Evolutionary conservation across 495 filamentous ascomycete genomes (phyloP).

Genomic region (Darksidea phi): DNA sequence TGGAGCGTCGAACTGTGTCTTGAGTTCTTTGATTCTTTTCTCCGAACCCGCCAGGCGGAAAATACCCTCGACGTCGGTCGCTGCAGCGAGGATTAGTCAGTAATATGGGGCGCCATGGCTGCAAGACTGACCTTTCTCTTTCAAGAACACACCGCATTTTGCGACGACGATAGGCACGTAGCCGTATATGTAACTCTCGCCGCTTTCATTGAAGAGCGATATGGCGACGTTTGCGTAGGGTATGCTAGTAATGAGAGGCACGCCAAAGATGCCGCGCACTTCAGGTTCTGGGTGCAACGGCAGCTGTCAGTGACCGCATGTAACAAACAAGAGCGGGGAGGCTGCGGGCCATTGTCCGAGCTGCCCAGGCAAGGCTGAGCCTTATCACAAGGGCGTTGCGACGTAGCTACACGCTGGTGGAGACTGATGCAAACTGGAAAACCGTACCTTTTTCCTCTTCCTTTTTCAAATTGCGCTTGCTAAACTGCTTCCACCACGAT

Average conservation of each 20-base stretch:
- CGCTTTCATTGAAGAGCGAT: slow-evolving; percentile 84
- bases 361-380: slow-evolving; percentile 7
- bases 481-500: slow-evolving; percentile 89
- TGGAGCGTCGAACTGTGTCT: slow-evolving; percentile 87
- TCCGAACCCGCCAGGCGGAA: slow-evolving; percentile 96
- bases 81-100: slow-evolving; percentile 48
- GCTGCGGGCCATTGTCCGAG: background rate
- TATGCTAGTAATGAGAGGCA: slow-evolving; percentile 93
- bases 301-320: slow-evolving; percentile 12
- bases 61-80: slow-evolving; percentile 94
- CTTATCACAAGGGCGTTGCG: slow-evolving; percentile 13
- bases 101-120: background rate
- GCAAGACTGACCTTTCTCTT: slow-evolving; percentile 82
- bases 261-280: slow-evolving; percentile 76
- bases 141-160: slow-evolving; percentile 96
- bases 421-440: background rate
- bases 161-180: slow-evolving; percentile 99
- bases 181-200: slow-evolving; percentile 94
- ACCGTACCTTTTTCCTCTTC: slow-evolving; percentile 71
- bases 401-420: background rate
- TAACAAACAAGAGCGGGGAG: slow-evolving; percentile 5
- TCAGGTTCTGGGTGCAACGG: slow-evolving; percentile 27
- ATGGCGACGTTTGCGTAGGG: slow-evolving; percentile 98
- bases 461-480: slow-evolving; percentile 64
- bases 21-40: slow-evolving; percentile 95